Base-by-base conservation (phyloP, 176 grass and related monocot genomes). In the Saccharum spontaneum region DNA sequence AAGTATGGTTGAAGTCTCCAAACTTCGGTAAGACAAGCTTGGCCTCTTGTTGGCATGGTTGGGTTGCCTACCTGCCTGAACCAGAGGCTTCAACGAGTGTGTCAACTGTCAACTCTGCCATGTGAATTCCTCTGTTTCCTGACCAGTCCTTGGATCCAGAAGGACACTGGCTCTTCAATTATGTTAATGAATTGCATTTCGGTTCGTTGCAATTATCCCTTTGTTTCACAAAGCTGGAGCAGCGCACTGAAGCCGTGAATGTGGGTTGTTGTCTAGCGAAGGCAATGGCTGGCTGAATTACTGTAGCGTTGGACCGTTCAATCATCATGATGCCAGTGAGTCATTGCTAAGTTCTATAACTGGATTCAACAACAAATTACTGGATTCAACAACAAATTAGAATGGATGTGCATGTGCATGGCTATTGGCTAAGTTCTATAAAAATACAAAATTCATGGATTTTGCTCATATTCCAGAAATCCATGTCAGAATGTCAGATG, bases 171-270 rank as follows among this genome's bases (percentile, higher is more conserved):
- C 13, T 67, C n/a, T 80, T 43, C 45, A 81, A 52, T 24, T 69
- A 41, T 87, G 44, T 23, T 20, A 44, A 59, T 61, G 66, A 36
- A 64, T 36, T 46, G 1, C 43, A 39, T 49, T 73, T 62, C 26
- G 8, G 48, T 62, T 79, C 28, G 44, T 77, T 46, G 38, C 63
- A 68, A 8, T 68, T 80, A 67, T 44, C 64, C 44, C 3, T 10
- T 50, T 79, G 67, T 57, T 64, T 62, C 74, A 50, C 39, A 20
- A 73, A 79, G 67, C 54, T 73, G 68, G 41, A 40, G 55, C 76
- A 86, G 22, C 6, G 30, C 40, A 79, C 14, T 79, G 46, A 69
- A 69, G 43, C 18, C 6, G 3, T 50, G 78, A 48, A 20, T 66
- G 20, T 63, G 54, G 73, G 67, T 39, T 23, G 75, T 46, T 72